Evolutionary conservation across 2,329 filamentous ascomycete species (phyloP), one percentile per base, ranked within the genome.

Genomic region (Clarireedia paspali): DNA sequence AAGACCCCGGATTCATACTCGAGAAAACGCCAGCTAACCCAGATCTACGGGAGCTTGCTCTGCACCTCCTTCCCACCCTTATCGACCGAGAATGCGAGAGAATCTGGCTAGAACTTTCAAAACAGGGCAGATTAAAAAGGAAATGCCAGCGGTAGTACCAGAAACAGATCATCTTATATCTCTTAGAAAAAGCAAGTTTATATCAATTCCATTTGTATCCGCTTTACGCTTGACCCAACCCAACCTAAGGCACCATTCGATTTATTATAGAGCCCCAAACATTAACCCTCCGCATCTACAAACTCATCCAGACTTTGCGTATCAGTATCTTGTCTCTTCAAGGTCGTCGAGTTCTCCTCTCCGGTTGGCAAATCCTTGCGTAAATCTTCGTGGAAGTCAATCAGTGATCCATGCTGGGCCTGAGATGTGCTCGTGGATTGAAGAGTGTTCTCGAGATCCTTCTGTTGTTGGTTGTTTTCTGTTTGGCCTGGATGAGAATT

Each of bases 371-470:
- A 63, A 24, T 71, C 67, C 56, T 75, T 77, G 67, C 77, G 77
- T 66, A 84, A 45, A 56, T 84, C 81, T 10, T 75, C 64, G 15
- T 77, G 71, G 57, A 85, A 83, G 65, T 84, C 78, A 36, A 84
- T 73, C 45, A 70, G 47, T 2, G 60, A 24, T 24, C 55, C 54
- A 12, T 56, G 55, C 34, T 49, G 53, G 34, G 50, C 44, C 47
- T 42, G 51, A 42, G 27, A 44, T 17, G 55, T 58, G 50, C 64
- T 63, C 12, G 67, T 70, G 4, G 57, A 50, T 40, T 51, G 55
- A 3, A 70, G 57, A n/a, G 46, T 62, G 4, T 58, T 27, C 50
- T 70, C 67, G 2, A 69, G 42, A 12, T 68, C 60, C 47, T 64
- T 64, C 39, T 68, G 64, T 48, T 62, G 60, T 48, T 62, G 60